A percentile compares a stretch with the other conserved stretches of the same genome.
Conservation (phyloP, 2,329 filamentous ascomycete species). For the Cytospora chrysosperma region DNA sequence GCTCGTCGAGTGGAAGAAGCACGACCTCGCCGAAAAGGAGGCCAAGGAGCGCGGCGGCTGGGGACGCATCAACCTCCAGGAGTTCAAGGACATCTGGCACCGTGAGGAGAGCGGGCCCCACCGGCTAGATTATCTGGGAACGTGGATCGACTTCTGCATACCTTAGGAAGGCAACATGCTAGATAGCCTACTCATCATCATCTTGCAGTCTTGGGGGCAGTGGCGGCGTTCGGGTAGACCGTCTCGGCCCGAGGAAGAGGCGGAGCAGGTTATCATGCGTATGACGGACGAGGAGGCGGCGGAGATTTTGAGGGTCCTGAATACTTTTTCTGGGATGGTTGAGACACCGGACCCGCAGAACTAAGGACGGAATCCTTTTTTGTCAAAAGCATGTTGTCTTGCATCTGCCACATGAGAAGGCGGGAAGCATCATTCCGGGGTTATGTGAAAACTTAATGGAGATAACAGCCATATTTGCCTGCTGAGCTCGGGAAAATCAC, state of each 20-base stretch:
- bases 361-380: not conserved
- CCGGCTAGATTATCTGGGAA: constrained; percentile 76
- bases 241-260: not conserved
- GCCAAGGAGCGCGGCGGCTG: constrained; percentile 72
- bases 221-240: not conserved
- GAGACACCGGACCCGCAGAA: not conserved
- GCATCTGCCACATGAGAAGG: not conserved
- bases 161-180: constrained; percentile 41
- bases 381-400: not conserved
- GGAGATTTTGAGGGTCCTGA: constrained; percentile 1
- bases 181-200: not conserved
- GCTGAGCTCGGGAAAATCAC: not conserved
- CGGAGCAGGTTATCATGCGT: not conserved
- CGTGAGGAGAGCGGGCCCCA: constrained; percentile 61
- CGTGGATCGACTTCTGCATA: constrained; percentile 84
- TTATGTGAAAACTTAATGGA: not conserved
- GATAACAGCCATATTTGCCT: not conserved
- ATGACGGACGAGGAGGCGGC: not conserved
- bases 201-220: constrained; percentile 5
- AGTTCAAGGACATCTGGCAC: constrained; percentile 77
- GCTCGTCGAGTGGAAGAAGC: constrained; percentile 49
- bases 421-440: not conserved
- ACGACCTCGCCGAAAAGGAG: constrained; percentile 67
- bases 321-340: not conserved
- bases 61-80: constrained; percentile 72